These are phyloP conservation scores for Phytophthora constricta DNA, from an alignment of 352 stramenopile genomes.

Conservation along the genomic window DNA sequence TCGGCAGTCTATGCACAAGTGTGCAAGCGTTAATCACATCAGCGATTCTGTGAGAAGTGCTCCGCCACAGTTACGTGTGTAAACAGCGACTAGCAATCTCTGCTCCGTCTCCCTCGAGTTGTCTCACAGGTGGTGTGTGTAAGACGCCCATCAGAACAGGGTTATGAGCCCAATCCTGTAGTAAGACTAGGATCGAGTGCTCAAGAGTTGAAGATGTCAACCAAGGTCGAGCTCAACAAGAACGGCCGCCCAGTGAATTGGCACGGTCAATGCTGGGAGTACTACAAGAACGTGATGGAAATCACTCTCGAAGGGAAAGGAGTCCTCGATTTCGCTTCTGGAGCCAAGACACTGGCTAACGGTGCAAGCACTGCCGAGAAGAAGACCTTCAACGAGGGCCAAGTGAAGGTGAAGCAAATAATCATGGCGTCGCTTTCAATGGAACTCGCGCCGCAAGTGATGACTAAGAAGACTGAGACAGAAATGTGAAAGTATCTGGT, in stretches of 20 bases:
- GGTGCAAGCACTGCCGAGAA: background rate
- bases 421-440: conserved; percentile 18
- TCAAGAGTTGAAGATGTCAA: conserved; percentile 24
- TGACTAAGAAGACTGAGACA: conserved; percentile 2
- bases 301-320: conserved; percentile 6
- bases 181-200: too few species aligned
- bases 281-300: conserved; percentile 23
- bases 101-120: too few species aligned
- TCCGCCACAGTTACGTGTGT: too few species aligned
- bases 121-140: too few species aligned
- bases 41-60: too few species aligned
- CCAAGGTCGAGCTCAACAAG: conserved; percentile 23
- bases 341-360: background rate
- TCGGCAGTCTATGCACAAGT: too few species aligned
- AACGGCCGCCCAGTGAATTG: conserved; percentile 12
- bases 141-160: too few species aligned
- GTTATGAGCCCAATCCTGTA: too few species aligned
- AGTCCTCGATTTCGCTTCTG: background rate
- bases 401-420: conserved; percentile 11
- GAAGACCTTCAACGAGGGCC: conserved; percentile 7
- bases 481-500: conserved; percentile 12
- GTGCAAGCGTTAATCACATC: too few species aligned
- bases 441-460: conserved; percentile 11
- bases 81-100: too few species aligned
- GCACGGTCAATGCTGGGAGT: conserved; percentile 16